Evolutionary conservation across 2,329 filamentous ascomycete genomes (phyloP), one percentile per base, ranked within the genome.

Genomic region (Colletotrichum shisoi): DNA sequence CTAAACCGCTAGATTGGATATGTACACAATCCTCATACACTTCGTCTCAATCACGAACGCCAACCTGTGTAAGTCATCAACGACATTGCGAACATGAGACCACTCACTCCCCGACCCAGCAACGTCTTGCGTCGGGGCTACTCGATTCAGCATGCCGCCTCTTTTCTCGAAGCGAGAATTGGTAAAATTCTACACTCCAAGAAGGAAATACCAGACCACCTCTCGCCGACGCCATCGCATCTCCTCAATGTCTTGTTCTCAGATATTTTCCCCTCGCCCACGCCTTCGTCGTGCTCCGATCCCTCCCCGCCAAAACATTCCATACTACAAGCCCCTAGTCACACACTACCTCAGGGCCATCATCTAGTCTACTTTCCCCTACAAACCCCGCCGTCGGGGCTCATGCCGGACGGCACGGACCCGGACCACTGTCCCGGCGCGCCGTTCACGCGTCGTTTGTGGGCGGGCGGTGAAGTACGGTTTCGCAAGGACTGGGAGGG

Each of bases 351-450:
- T 0, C 83, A 86, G 37, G 91, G 90, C 42, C 89, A 96, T 76
- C 93, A 97, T 76, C 83, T 97, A 42, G 87, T 94, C 70, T 96
- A 96, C 81, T 97, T 97, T 79, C 92, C 93, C 67, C 85, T 91
- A 12, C 85, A 88, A 69, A 81, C 90, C 19, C 82, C 85, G 0
- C 80, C 86, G 15, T 85, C 84, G 8, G 72, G 82, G 40, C 85
- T 98, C 49, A 84, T 93, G 19, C 82, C 87, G 1, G 95, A 99
- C 79, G 94, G 95, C 64, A 96, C 94, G 1, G 94, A 98, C 76
- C 82, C 86, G 4, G 82, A 90, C 60, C 93, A 97, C 74, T 89
- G 84, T 27, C 94, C 94, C 0, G 92, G 90, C 1, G 75, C 76
- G 4, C 88, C 89, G 1, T 97, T 91, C 75, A 84, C 84, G 57